Evolutionary conservation across 2,329 filamentous ascomycete genomes (phyloP).

Genomic region (Neonectria hederae): DNA sequence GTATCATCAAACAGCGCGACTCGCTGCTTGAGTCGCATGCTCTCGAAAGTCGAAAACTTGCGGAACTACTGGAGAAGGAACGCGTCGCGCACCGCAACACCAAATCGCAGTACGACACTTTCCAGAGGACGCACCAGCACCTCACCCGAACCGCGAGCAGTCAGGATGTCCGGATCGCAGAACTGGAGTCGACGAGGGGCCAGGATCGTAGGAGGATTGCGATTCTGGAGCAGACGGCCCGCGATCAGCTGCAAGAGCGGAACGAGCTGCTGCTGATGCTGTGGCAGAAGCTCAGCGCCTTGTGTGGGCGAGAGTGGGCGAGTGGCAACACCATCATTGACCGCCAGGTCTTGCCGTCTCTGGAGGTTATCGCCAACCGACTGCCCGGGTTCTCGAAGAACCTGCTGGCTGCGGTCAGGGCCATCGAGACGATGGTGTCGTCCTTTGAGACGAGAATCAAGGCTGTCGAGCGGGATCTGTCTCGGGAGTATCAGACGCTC

Average conservation of each 20-base stretch:
- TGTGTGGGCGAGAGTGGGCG: slow-evolving; percentile 93
- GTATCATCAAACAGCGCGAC: slow-evolving; percentile 89
- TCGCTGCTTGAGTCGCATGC: slow-evolving; percentile 87
- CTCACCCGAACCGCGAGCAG: slow-evolving; percentile 86
- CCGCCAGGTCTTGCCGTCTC: slow-evolving; percentile 80
- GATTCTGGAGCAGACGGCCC: slow-evolving; percentile 80
- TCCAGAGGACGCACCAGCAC: slow-evolving; percentile 87
- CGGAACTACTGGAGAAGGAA: slow-evolving; percentile 92
- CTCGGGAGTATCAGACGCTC: slow-evolving; percentile 87
- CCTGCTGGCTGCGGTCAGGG: slow-evolving; percentile 85
- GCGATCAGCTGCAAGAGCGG: slow-evolving; percentile 87
- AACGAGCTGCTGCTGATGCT: slow-evolving; percentile 88
- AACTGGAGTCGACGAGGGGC: slow-evolving; percentile 82
- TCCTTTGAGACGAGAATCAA: slow-evolving; percentile 84
- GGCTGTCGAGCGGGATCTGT: slow-evolving; percentile 86
- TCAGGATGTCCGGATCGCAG: slow-evolving; percentile 83
- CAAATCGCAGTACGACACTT: slow-evolving; percentile 86
- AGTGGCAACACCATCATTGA: slow-evolving; percentile 90
- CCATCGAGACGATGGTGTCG: slow-evolving; percentile 81
- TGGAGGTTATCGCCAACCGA: slow-evolving; percentile 87
- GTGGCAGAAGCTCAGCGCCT: slow-evolving; percentile 85
- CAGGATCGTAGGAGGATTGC: slow-evolving; percentile 82
- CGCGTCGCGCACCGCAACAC: slow-evolving; percentile 85
- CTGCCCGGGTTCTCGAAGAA: slow-evolving; percentile 91
- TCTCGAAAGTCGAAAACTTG: slow-evolving; percentile 84